Evolutionary conservation across 257 asterid species (phyloP).

Genomic region (Craterostigma plantagineum): DNA sequence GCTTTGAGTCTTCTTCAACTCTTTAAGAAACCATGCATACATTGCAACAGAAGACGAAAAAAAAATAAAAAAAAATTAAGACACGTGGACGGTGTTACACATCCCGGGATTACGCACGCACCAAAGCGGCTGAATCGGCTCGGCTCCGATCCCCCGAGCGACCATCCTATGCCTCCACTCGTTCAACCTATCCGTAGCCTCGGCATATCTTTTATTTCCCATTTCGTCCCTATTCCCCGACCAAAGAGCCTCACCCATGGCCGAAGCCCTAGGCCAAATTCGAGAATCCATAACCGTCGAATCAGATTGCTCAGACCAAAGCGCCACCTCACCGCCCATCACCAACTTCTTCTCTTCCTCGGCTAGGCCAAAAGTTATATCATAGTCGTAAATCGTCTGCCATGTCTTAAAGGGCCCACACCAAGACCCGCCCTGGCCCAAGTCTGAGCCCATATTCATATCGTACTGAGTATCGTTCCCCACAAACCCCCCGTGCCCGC

Average conservation of each 20-base stretch:
- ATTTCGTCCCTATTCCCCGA: conserved; percentile 59
- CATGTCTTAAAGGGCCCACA: conserved; percentile 89
- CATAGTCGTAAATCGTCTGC: conserved; percentile 75
- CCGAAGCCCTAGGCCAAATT: conserved; percentile 82
- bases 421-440: conserved; percentile 79
- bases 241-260: conserved; percentile 77
- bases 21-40: too few species aligned
- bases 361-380: conserved; percentile 43
- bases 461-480: conserved; percentile 51
- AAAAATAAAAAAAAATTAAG: conserved; percentile 2
- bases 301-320: conserved; percentile 97
- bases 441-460: conserved; percentile 40
- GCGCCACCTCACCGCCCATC: conserved; percentile 75
- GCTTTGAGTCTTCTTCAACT: too few species aligned
- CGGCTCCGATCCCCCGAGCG: conserved; percentile 57
- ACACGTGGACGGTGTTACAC: conserved; percentile 50
- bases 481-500: conserved; percentile 69
- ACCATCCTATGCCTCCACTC: conserved; percentile 93
- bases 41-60: too few species aligned
- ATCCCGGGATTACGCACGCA: conserved; percentile 71
- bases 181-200: conserved; percentile 65
- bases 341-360: conserved; percentile 46
- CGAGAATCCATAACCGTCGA: conserved; percentile 62
- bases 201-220: conserved; percentile 63
- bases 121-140: conserved; percentile 97